A percentile compares a stretch with the other conserved stretches of the same genome.
phyloP scores from a whole-genome alignment of 257 asterid genomes.

The Nicotiana obtusifolia region DNA sequence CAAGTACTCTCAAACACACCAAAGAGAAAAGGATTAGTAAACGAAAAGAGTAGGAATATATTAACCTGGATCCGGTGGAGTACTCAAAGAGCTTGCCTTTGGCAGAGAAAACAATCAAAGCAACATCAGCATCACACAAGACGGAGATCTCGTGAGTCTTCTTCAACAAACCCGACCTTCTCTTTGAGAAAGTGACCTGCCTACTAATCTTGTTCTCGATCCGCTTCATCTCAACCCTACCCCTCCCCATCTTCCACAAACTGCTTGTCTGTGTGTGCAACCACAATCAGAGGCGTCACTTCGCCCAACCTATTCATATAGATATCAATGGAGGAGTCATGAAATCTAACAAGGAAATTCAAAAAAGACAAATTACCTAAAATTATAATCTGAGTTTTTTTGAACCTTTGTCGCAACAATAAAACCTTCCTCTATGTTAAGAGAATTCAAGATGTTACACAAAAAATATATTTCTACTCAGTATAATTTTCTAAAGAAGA shows the following conservation, averaged over 20 bases:
- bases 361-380: too few relatives aligned
- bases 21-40: neutral
- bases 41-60: neutral
- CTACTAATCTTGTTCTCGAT: slow-evolving; percentile 12
- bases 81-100: slow-evolving; percentile 12
- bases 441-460: too few relatives aligned
- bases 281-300: neutral
- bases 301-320: neutral
- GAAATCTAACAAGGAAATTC: neutral
- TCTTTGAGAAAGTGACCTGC: slow-evolving; percentile 14
- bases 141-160: slow-evolving; percentile 13
- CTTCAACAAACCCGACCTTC: slow-evolving; percentile 6
- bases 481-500: neutral
- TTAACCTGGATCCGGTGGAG: slow-evolving; percentile 6
- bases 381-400: too few relatives aligned
- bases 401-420: too few relatives aligned
- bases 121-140: slow-evolving; percentile 15
- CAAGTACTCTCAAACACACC: too few relatives aligned
- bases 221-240: slow-evolving; percentile 9
- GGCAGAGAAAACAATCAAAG: slow-evolving; percentile 8
- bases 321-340: neutral
- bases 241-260: neutral
- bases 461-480: too few relatives aligned
- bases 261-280: too few relatives aligned
- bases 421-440: too few relatives aligned